These are phyloP conservation scores for Botrytis medusae DNA, from an alignment of 2,329 filamentous ascomycete species.

Conservation along the genomic window DNA sequence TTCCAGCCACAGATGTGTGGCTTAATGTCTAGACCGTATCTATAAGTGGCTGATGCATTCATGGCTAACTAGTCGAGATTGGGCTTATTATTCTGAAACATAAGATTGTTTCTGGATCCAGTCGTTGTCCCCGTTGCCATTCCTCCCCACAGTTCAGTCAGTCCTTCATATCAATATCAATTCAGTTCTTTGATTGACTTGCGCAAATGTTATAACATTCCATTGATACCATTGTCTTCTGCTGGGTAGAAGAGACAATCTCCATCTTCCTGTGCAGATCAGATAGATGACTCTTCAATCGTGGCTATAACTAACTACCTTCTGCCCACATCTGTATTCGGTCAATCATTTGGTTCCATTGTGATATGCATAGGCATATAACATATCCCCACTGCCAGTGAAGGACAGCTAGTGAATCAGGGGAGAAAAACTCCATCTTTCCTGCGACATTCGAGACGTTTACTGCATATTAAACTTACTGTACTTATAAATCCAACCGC, in stretches of 20 bases:
- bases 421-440: slow-evolving; percentile 16
- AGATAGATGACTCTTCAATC: neutral
- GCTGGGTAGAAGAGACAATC: neutral
- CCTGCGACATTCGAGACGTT: slow-evolving; percentile 12
- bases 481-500: slow-evolving; percentile 15
- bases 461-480: slow-evolving; percentile 20
- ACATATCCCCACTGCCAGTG: slow-evolving; percentile 1
- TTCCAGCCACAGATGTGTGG: slow-evolving; percentile 13
- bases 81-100: slow-evolving; percentile 9
- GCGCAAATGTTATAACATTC: neutral
- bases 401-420: slow-evolving; percentile 18
- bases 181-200: neutral
- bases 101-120: slow-evolving; percentile 8
- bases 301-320: neutral
- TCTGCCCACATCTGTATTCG: neutral
- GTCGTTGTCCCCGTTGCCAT: neutral
- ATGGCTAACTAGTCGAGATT: neutral
- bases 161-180: neutral
- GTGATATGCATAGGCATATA: neutral
- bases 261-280: neutral
- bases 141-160: neutral
- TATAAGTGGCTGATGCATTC: neutral
- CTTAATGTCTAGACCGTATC: neutral
- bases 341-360: neutral
- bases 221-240: neutral